Base-by-base conservation (phyloP, 1,139 yeast genomes). In the Pneumocystis carinii region DNA sequence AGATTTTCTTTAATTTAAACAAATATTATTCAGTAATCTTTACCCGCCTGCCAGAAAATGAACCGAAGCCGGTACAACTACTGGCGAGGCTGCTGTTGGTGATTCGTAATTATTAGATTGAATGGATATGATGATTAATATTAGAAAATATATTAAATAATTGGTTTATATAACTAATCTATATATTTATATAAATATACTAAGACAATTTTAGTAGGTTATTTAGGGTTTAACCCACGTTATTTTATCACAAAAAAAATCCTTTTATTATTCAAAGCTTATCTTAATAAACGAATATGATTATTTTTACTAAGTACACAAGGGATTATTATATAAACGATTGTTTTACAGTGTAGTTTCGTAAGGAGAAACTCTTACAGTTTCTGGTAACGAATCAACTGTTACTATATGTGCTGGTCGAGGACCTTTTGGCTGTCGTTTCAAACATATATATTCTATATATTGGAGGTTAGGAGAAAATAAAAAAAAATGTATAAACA, bases 391-490 rank as follows among this genome's bases (percentile, higher is more conserved):
- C 75, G 84, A 84, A 75, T 80, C 83, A 70, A 88, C 81, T 70
- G 90, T 77, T 75, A 92, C 86, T 74, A 86, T 80, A 80, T 86
- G 88, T 71, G 95, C 83, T 70, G 81, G 90, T 85, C 97, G 90
- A 83, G 98, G 98, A 81, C 84, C 87, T 75, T 83, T 96, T 77
- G 98, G 97, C 81, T 87, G 94, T 86, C 98, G 88, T 90, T 92
- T 92, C 76, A 92, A 87, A 81, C 82, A 82, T 71, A 89, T 92
- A 73, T 88, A 80, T 77, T 83, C 86, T 27, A 3, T n/a, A 17
- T 6, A n/a, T 7, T 7, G 7, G 27, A 12, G 14, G 37, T 56
- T 14, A 1, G 2, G 27, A 8, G 38, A 27, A 14, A 53, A 4
- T 14, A 1, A 15, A 27, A 53, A 14, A 53, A 79, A 12, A 4